phyloP scores from a whole-genome alignment of 2,329 filamentous ascomycete species.

The Didymella segeticola region DNA sequence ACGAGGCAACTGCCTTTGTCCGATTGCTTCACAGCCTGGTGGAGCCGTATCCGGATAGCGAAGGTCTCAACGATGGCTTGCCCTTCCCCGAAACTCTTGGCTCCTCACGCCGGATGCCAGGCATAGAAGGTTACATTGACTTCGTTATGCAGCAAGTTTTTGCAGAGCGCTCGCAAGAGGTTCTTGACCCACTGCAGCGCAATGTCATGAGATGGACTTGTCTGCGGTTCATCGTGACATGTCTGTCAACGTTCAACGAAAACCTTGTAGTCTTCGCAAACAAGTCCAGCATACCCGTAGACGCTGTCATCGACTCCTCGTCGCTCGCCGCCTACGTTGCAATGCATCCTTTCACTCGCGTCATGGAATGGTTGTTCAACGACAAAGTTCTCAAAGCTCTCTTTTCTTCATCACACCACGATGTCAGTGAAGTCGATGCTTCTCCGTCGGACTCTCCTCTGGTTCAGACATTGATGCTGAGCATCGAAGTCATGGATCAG shows the following conservation, averaged over 20 bases:
- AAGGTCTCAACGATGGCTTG: constrained; percentile 73
- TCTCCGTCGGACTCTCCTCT: constrained; percentile 80
- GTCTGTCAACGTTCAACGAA: constrained; percentile 89
- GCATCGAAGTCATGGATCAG: constrained; percentile 82
- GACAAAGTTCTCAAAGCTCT: constrained; percentile 82
- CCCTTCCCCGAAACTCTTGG: constrained; percentile 89
- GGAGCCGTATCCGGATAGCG: constrained; percentile 67
- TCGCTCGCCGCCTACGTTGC: constrained; percentile 81
- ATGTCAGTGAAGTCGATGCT: constrained; percentile 73
- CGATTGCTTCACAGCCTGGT: constrained; percentile 76
- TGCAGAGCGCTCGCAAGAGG: constrained; percentile 68
- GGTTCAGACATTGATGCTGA: constrained; percentile 77
- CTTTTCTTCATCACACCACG: constrained; percentile 79
- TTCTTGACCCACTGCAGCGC: constrained; percentile 69
- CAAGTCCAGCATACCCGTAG: constrained; percentile 75
- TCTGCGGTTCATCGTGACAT: constrained; percentile 80
- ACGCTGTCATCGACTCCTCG: constrained; percentile 74
- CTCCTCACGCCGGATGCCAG: constrained; percentile 76
- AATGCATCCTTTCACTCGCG: constrained; percentile 88
- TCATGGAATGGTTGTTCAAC: constrained; percentile 99
- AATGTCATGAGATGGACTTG: constrained; percentile 79
- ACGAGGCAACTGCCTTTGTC: constrained; percentile 85
- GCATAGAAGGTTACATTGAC: constrained; percentile 92
- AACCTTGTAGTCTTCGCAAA: constrained; percentile 87
- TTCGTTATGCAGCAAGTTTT: constrained; percentile 85